Evolutionary conservation across 2,329 filamentous ascomycete genomes (phyloP).

Genomic region (Elsinoe arachidis): DNA sequence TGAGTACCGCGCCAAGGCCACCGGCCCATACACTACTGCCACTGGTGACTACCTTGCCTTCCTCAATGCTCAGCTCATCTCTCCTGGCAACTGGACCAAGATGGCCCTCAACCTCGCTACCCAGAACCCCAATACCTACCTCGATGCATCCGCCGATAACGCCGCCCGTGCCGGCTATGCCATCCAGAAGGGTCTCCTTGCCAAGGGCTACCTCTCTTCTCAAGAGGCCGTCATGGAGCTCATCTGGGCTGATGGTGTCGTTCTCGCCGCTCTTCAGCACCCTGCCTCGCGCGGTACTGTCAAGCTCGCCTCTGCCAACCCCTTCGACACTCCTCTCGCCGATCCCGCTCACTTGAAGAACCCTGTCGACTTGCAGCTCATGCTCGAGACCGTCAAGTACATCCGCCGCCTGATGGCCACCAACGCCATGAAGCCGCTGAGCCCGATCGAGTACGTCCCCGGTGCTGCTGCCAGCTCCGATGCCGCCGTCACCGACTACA

Average conservation of each 20-base stretch:
- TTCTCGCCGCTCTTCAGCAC: slow-evolving; percentile 36
- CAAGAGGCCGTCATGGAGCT: slow-evolving; percentile 24
- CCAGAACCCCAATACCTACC: not conserved
- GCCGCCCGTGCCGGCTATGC: slow-evolving; percentile 19
- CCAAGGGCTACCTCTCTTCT: slow-evolving; percentile 19
- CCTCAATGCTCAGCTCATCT: slow-evolving; percentile 25
- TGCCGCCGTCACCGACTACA: slow-evolving; percentile 23
- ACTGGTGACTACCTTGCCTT: slow-evolving; percentile 30
- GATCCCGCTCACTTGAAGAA: slow-evolving; percentile 38
- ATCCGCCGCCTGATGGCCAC: slow-evolving; percentile 23
- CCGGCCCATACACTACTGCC: slow-evolving; percentile 21
- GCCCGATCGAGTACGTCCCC: slow-evolving; percentile 19
- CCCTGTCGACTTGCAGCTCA: slow-evolving; percentile 30
- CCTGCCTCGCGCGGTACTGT: slow-evolving; percentile 40
- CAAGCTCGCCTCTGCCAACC: slow-evolving; percentile 33
- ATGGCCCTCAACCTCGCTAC: not conserved
- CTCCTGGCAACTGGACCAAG: slow-evolving; percentile 12
- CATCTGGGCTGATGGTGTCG: slow-evolving; percentile 25
- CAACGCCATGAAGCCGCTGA: slow-evolving; percentile 18
- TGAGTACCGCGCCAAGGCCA: slow-evolving; percentile 16
- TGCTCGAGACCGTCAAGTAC: slow-evolving; percentile 23
- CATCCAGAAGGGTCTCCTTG: slow-evolving; percentile 20
- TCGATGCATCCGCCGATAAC: slow-evolving; percentile 14
- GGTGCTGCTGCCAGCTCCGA: not conserved
- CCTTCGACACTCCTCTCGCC: slow-evolving; percentile 30